Conservation (phyloP, 768 basidiomycete genomes). For the Trametes villosa region DNA sequence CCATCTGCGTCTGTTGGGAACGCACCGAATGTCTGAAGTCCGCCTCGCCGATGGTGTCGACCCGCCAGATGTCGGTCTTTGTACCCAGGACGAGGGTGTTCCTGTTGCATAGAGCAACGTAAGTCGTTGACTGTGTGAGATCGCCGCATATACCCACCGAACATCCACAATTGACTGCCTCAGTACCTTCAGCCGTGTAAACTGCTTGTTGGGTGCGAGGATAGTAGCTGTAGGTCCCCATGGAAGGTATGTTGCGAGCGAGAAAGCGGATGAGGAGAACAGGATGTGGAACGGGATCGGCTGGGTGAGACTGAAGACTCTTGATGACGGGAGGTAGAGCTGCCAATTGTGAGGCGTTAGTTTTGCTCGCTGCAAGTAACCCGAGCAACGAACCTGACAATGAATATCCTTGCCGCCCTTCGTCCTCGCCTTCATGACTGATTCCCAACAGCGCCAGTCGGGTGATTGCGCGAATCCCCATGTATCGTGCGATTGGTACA, state of each 20-base stretch:
- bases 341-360: conserved; percentile 11
- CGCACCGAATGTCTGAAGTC: conserved; percentile 59
- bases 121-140: background rate
- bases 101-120: conserved; percentile 33
- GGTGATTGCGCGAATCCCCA: conserved; percentile 47
- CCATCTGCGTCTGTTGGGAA: conserved; percentile 2
- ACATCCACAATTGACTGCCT: conserved; percentile 74
- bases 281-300: conserved; percentile 71
- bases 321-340: conserved; percentile 61
- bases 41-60: conserved; percentile 68
- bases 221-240: conserved; percentile 51
- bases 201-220: conserved; percentile 28
- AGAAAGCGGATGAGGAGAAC: conserved; percentile 57
- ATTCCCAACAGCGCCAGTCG: conserved; percentile 56
- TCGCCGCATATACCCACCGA: conserved; percentile 36
- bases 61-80: conserved; percentile 75
- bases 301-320: conserved; percentile 59
- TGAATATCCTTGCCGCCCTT: conserved; percentile 35
- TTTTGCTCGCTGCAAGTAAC: too few species aligned
- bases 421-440: conserved; percentile 34
- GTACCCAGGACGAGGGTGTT: conserved; percentile 51
- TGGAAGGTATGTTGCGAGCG: conserved; percentile 65
- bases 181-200: conserved; percentile 62
- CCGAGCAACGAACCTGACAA: conserved; percentile 37
- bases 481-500: conserved; percentile 33